Conservation (phyloP, 192 early-diverging fungal genomes). For the Linnemannia schmuckeri region DNA sequence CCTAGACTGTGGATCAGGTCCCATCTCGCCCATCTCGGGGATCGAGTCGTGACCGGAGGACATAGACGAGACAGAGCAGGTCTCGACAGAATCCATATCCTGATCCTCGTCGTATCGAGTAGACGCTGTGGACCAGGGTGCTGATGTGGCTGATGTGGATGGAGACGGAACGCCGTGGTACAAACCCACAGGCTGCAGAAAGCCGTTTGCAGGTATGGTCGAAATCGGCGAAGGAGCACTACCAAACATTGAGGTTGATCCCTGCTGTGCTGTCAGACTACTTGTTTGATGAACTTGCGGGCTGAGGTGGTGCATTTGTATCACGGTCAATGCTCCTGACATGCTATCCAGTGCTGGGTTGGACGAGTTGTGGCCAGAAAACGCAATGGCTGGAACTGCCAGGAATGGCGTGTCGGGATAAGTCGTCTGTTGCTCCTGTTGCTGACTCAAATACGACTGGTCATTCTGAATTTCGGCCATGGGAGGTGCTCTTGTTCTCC, state of each 20-base stretch:
- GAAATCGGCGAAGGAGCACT: background rate
- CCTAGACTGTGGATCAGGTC: background rate
- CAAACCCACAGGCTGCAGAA: background rate
- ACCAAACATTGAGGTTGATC: background rate
- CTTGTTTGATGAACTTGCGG: background rate
- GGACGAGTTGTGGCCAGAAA: background rate
- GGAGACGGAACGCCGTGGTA: background rate
- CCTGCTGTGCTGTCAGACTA: background rate
- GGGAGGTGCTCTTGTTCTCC: slow-evolving; percentile 8
- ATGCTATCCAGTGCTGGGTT: background rate
- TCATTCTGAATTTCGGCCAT: slow-evolving; percentile 29
- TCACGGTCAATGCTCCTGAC: background rate
- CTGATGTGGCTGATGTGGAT: background rate
- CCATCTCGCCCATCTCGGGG: slow-evolving; percentile 45
- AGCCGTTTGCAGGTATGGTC: background rate
- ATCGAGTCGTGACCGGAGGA: slow-evolving; percentile 54
- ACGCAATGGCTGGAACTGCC: background rate
- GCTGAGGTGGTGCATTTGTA: background rate
- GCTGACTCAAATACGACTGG: slow-evolving; percentile 8
- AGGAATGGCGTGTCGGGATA: background rate
- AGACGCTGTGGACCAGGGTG: slow-evolving; percentile 3
- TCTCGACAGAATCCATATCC: slow-evolving; percentile 54
- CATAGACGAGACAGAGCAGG: slow-evolving; percentile 49
- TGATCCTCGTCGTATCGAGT: slow-evolving; percentile 51
- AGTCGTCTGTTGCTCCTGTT: background rate